Base-by-base conservation (phyloP, 768 basidiomycete genomes). In the Pleurotus citrinopileatus region DNA sequence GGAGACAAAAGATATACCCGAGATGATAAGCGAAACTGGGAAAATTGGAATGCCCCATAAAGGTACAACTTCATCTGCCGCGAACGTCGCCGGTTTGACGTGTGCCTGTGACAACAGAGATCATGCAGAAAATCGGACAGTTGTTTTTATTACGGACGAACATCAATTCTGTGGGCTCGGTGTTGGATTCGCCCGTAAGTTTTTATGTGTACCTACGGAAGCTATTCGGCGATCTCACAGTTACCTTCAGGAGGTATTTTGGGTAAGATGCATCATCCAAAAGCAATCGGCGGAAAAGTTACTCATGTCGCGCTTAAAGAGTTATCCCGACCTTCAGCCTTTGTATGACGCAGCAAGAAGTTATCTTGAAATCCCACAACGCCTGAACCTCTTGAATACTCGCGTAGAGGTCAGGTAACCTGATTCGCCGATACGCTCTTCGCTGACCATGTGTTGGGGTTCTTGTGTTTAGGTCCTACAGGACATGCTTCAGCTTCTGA, bases 111-210 rank as follows among this genome's bases (percentile, higher is more conserved):
- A 44, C 25, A 52, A 12, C 59, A 83, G 95, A 97, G 67, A 98
- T 98, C 64, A 96, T 98, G 95, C 89, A 91, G 65, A 92, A 97
- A 70, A 98, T 96, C 58, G 95, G 95, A 40, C 90, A 94, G 61
- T 75, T 98, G 37, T 98, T 98, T 71, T 84, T 98, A 34, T 74
- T 97, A 60, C 79, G 95, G 58, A 93, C 95, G 52, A 95, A 94
- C 65, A 95, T 97, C 61, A 94, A 94, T 61, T 89, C 93, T 42
- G 94, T 97, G 51, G 95, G 95, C 43, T 95, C 94, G 27, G 94
- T 97, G n/a, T 74, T 98, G 40, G 94, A 98, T 75, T 93, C 94
- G 28, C 94, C 94, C 23, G 91, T 92, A 67, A 62, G 89, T 77
- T 54, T 28, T 19, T 19, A 54, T 54, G 53, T 56, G 44, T 37